These are phyloP conservation scores for Paraphaeosphaeria sporulosa DNA, from an alignment of 2,329 filamentous ascomycete species.

Conservation along the genomic window DNA sequence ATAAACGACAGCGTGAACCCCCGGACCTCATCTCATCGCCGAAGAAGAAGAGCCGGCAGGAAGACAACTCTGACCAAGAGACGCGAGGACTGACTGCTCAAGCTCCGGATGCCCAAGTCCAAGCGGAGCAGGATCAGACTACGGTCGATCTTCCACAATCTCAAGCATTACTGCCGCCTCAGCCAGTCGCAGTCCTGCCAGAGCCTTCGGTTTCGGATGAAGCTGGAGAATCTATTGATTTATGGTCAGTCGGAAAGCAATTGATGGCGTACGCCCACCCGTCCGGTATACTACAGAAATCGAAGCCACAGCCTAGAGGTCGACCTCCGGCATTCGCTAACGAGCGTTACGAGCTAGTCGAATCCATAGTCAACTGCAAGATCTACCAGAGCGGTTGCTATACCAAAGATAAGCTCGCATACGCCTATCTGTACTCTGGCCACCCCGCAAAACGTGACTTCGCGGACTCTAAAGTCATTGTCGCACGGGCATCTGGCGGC, in stretches of 20 bases:
- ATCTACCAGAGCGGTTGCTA: conserved; percentile 69
- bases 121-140: neutral
- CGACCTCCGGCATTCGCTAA: conserved; percentile 65
- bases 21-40: neutral
- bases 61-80: neutral
- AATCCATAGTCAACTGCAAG: conserved; percentile 69
- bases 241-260: neutral
- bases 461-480: conserved; percentile 67
- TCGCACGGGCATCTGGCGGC: conserved; percentile 68
- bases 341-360: conserved; percentile 67
- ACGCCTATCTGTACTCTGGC: conserved; percentile 67
- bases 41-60: neutral
- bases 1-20: neutral
- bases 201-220: no score
- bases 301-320: conserved; percentile 42
- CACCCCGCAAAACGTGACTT: conserved; percentile 63
- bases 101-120: neutral
- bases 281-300: conserved; percentile 30
- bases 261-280: conserved; percentile 24
- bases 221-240: neutral
- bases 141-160: neutral
- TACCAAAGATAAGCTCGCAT: conserved; percentile 56
- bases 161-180: neutral
- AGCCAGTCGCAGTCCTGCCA: neutral
- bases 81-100: neutral